Base-by-base conservation (phyloP, 768 basidiomycete species). In the Macrolepiota fuliginosa region DNA sequence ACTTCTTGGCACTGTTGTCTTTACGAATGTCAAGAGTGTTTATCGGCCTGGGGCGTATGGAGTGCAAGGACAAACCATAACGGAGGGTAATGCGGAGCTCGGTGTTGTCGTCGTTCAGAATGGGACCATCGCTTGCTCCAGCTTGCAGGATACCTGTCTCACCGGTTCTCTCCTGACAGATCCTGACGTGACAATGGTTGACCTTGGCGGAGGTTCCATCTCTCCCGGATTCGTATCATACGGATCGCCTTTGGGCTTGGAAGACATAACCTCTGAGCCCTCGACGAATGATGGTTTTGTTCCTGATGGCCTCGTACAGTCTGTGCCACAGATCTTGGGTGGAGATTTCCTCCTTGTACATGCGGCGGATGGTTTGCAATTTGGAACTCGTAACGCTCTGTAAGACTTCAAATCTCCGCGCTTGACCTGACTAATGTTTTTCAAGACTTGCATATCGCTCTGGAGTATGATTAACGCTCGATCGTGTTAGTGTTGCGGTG, bases 311-410 rank as follows among this genome's bases (percentile, higher is more conserved):
- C 69, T 88, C 35, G 64, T 62, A n/a, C 70, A 73, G 42, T 64
- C 70, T 24, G 69, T 83, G 57, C 86, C 88, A 2, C 66, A 69
- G 27, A 72, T 90, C 29, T 52, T 86, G 5, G 82, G 81, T 19
- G 88, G 84, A 4, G 72, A 77, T n/a, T 74, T 71, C 25, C 74
- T 77, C 0, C 66, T 91, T n/a, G 73, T 85, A 9, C 81, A 82
- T 37, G 91, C 88, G n/a, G 82, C 79, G 0, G 92, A 94, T 70
- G 90, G 91, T 0, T 77, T 91, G n/a, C 73, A 83, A 51, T 92
- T 87, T 68, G 83, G 79, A 0, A 87, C 86, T 11, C 80, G 89
- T 37, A 83, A 91, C 72, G 85, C 88, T 24, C 76, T 91, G 90
- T 91, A 69, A 66, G 89, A 81, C 22, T 25, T 42, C 61, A 27